Percentiles rank a stretch among this genome's conserved stretches.
phyloP scores from a whole-genome alignment of 768 basidiomycete species.

The Tricholomella constricta region DNA sequence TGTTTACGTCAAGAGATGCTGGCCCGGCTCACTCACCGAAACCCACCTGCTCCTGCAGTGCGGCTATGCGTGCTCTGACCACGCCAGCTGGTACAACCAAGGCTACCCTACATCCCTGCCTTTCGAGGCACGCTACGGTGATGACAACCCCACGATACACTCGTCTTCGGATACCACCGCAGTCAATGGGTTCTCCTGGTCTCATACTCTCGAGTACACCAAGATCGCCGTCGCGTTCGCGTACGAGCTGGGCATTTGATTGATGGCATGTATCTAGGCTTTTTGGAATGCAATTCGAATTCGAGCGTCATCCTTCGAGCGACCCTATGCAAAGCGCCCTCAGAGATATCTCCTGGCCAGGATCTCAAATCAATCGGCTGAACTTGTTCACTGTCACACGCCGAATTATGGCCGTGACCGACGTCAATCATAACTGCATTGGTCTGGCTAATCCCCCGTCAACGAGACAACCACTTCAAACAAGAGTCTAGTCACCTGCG shows the following conservation, averaged over 20 bases:
- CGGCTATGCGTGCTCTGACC: conserved; percentile 73
- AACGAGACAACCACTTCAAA: no score
- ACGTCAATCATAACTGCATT: no score
- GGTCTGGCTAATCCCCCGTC: no score
- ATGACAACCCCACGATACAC: conserved; percentile 33
- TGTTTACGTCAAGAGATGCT: conserved; percentile 16
- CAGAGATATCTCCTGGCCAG: no score
- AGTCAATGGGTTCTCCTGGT: conserved; percentile 51
- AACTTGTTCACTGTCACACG: no score
- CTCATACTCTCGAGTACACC: conserved; percentile 63
- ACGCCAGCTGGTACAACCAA: conserved; percentile 62
- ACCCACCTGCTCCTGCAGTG: conserved; percentile 3
- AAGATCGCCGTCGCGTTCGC: conserved; percentile 38
- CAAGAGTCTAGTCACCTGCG: no score
- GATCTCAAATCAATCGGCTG: no score
- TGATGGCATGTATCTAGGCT: no score
- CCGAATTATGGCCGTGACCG: no score
- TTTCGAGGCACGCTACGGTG: conserved; percentile 24
- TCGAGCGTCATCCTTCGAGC: no score
- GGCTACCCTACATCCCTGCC: conserved; percentile 53
- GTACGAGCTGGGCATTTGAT: conserved; percentile 14
- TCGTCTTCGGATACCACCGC: conserved; percentile 43
- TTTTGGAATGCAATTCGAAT: no score
- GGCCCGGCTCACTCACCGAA: not conserved
- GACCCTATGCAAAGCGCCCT: no score